Conservation (phyloP, 176 grass and related monocot species). For the Oryza brachyantha region DNA sequence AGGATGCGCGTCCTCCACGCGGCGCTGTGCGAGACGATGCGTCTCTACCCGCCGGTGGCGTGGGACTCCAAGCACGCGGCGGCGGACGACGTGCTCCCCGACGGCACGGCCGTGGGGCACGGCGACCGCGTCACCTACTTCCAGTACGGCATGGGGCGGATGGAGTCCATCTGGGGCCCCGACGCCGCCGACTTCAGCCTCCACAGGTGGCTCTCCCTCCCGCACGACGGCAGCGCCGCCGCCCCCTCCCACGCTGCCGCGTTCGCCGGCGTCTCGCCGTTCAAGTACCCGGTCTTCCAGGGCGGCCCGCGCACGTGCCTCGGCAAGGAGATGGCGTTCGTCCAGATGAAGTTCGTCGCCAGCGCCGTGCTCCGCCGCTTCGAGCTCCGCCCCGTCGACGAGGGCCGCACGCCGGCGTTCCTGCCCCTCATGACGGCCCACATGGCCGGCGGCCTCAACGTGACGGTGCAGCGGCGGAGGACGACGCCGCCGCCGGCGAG, state of each 20-base stretch:
- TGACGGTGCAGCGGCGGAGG: conserved; percentile 49
- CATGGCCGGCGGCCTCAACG: conserved; percentile 67
- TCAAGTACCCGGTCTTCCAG: conserved; percentile 87
- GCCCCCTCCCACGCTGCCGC: background rate
- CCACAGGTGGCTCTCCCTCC: conserved; percentile 48
- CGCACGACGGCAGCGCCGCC: background rate
- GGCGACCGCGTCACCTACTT: conserved; percentile 89
- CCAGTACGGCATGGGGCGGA: conserved; percentile 92
- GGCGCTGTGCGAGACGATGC: conserved; percentile 83
- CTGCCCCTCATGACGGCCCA: conserved; percentile 74
- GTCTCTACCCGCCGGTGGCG: conserved; percentile 85
- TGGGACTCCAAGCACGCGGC: conserved; percentile 88
- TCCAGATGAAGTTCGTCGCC: conserved; percentile 83
- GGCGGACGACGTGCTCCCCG: conserved; percentile 63
- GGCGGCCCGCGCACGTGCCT: conserved; percentile 77
- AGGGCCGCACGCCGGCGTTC: conserved; percentile 48
- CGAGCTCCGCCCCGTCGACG: conserved; percentile 52
- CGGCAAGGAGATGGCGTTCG: conserved; percentile 81
- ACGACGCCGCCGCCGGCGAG: too few relatives aligned
- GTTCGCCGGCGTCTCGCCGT: conserved; percentile 53
- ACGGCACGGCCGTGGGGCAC: conserved; percentile 53
- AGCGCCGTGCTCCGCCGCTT: conserved; percentile 53
- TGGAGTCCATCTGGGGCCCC: conserved; percentile 75
- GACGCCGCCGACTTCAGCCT: conserved; percentile 56
- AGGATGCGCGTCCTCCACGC: conserved; percentile 76